phyloP scores from a whole-genome alignment of 495 filamentous ascomycete genomes.

The Aspergillus panamensis region DNA sequence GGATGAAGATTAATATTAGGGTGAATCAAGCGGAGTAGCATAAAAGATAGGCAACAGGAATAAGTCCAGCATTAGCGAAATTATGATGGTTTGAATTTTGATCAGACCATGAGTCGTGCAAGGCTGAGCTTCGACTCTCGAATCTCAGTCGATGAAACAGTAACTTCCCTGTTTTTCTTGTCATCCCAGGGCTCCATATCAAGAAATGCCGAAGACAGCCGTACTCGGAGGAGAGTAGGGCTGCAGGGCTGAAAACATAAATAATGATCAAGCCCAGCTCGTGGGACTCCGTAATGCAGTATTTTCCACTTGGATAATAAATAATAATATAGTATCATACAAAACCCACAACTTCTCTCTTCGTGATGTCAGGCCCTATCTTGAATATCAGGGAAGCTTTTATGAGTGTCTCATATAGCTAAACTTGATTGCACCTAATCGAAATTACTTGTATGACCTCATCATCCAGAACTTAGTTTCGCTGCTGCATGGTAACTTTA shows the following conservation, averaged over 20 bases:
- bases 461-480: too few species aligned
- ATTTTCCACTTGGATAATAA: too few species aligned
- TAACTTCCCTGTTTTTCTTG: background rate
- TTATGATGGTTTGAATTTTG: background rate
- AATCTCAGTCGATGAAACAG: background rate
- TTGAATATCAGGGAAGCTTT: too few species aligned
- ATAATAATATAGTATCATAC: too few species aligned
- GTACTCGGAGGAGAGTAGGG: constrained; percentile 12
- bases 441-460: too few species aligned
- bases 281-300: too few species aligned
- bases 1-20: background rate
- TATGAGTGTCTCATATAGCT: too few species aligned
- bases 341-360: too few species aligned
- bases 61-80: background rate
- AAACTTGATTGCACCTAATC: too few species aligned
- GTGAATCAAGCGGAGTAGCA: background rate
- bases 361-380: too few species aligned
- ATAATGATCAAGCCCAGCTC: background rate
- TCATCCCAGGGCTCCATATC: background rate
- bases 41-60: background rate
- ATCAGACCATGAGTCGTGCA: background rate
- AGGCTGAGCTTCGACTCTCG: background rate
- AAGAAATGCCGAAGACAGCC: background rate
- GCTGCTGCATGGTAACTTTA: too few species aligned
- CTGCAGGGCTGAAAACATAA: constrained; percentile 17